Evolutionary conservation across 2,329 filamentous ascomycete genomes (phyloP).

Genomic region (Monilinia laxa): DNA sequence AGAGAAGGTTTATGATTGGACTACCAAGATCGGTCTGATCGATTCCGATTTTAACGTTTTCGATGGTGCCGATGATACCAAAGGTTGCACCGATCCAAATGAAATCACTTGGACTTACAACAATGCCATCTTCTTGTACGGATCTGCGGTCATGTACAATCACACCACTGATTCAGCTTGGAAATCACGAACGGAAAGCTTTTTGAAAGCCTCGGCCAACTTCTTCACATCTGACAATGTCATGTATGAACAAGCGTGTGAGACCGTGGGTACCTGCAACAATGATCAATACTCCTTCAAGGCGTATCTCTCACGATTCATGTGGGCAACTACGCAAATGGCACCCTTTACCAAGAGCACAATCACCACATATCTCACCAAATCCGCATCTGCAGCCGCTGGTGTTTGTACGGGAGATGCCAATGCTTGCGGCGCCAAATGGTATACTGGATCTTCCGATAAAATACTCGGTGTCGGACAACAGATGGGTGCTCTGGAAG

Average conservation of each 20-base stretch:
- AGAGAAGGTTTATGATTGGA: slow-evolving; percentile 66
- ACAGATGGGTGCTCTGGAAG: slow-evolving; percentile 64
- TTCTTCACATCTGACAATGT: slow-evolving; percentile 60
- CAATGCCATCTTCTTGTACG: slow-evolving; percentile 64
- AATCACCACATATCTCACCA: slow-evolving; percentile 50
- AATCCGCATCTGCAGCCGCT: slow-evolving; percentile 57
- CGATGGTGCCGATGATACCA: slow-evolving; percentile 56
- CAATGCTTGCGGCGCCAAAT: slow-evolving; percentile 57
- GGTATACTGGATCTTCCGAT: slow-evolving; percentile 60
- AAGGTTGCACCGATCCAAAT: slow-evolving; percentile 54
- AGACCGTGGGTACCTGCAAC: slow-evolving; percentile 56
- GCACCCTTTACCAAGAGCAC: slow-evolving; percentile 53
- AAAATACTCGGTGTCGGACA: slow-evolving; percentile 57
- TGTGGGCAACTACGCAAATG: slow-evolving; percentile 58
- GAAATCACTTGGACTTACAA: slow-evolving; percentile 64
- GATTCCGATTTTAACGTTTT: slow-evolving; percentile 45
- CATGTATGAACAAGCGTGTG: slow-evolving; percentile 68
- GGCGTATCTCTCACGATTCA: slow-evolving; percentile 63
- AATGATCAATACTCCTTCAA: slow-evolving; percentile 68
- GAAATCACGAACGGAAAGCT: slow-evolving; percentile 51
- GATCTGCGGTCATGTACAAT: slow-evolving; percentile 63
- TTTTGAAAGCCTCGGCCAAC: slow-evolving; percentile 51
- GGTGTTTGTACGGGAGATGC: slow-evolving; percentile 56
- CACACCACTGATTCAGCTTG: slow-evolving; percentile 54
- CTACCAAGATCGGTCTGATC: slow-evolving; percentile 55